These are phyloP conservation scores for Penicillium hesseltinei DNA, from an alignment of 2,329 filamentous ascomycete species.

Conservation along the genomic window DNA sequence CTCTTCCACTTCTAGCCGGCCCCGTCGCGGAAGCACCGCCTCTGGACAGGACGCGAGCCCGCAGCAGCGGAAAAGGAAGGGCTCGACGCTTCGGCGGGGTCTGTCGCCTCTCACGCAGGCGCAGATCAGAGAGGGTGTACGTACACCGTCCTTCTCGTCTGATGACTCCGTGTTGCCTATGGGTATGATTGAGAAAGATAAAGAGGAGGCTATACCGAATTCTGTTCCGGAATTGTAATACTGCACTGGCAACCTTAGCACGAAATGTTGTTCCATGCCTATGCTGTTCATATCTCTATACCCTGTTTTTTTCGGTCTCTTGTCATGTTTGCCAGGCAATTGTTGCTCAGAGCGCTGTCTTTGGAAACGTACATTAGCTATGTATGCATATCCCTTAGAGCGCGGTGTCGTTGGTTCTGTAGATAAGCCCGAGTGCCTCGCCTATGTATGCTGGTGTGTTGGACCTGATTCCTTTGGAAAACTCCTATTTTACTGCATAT, in stretches of 20 bases:
- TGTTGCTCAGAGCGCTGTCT: neutral
- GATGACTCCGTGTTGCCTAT: conserved; percentile 33
- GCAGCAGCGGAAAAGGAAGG: conserved; percentile 34
- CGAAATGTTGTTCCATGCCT: neutral
- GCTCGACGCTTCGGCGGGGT: conserved; percentile 29
- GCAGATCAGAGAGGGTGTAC: conserved; percentile 38
- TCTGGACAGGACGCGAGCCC: conserved; percentile 28
- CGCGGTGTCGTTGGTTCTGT: neutral
- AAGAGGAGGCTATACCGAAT: conserved; percentile 22
- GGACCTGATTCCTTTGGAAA: neutral
- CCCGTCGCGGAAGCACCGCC: conserved; percentile 37
- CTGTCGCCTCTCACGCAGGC: conserved; percentile 39
- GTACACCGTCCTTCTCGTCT: conserved; percentile 35
- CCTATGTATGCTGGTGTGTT: neutral
- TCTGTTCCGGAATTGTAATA: conserved; percentile 28
- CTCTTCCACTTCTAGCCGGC: conserved; percentile 32
- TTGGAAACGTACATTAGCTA: neutral
- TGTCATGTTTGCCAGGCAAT: neutral
- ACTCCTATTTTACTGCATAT: neutral
- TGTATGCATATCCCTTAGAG: conserved; percentile 1
- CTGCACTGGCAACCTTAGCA: conserved; percentile 6
- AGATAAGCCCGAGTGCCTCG: neutral
- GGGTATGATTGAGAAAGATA: conserved; percentile 26
- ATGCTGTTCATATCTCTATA: conserved; percentile 12
- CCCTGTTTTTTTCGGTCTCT: neutral